Percentiles rank a stretch among this genome's conserved stretches.
phyloP scores from a whole-genome alignment of 1,139 yeast genomes.

The Williopsis jadinii region DNA sequence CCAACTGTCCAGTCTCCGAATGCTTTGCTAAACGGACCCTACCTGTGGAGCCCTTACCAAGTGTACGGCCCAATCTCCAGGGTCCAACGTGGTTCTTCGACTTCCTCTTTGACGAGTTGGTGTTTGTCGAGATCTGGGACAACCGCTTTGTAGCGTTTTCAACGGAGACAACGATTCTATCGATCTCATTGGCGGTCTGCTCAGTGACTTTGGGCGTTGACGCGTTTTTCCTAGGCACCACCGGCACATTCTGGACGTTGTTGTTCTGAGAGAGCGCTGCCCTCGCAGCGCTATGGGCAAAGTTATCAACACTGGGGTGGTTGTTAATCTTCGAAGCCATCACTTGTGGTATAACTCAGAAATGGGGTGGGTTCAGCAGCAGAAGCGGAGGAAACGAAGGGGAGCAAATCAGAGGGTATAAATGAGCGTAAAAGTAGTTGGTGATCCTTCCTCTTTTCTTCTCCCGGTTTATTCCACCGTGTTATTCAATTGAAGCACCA shows the following conservation, averaged over 20 bases:
- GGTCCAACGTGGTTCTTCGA: conserved; percentile 84
- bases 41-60: conserved; percentile 95
- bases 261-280: conserved; percentile 17
- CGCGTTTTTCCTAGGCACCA: background rate
- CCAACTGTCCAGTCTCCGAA: conserved; percentile 74
- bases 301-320: conserved; percentile 4
- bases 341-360: background rate
- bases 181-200: conserved; percentile 19
- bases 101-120: conserved; percentile 40
- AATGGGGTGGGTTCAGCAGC: no score
- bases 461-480: no score
- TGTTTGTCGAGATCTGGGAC: conserved; percentile 53
- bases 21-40: conserved; percentile 90
- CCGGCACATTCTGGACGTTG: conserved; percentile 11
- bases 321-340: conserved; percentile 6
- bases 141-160: conserved; percentile 59
- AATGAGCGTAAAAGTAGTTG: no score
- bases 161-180: conserved; percentile 33
- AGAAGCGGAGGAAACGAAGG: no score
- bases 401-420: no score
- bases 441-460: no score
- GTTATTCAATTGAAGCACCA: no score
- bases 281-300: conserved; percentile 22
- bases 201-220: background rate
- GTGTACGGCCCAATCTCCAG: conserved; percentile 90